Conservation (phyloP, 768 basidiomycete species). For the Amanita polypyramis region DNA sequence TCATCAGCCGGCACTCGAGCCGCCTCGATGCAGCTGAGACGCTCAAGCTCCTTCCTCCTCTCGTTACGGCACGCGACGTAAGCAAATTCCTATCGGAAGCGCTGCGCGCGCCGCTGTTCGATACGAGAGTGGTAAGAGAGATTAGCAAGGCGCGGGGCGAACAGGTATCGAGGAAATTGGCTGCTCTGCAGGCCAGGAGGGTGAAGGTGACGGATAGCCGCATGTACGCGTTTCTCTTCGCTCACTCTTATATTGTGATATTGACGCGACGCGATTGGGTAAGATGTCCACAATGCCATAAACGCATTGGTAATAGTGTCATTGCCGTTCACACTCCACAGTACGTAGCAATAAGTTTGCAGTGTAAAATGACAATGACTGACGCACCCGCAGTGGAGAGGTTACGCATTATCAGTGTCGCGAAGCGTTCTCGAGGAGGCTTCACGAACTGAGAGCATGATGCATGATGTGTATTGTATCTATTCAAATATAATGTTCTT, state of each 20-base stretch:
- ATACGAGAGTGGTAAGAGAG: slow-evolving; percentile 57
- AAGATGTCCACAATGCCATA: slow-evolving; percentile 94
- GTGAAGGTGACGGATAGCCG: slow-evolving; percentile 89
- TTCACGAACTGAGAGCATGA: slow-evolving; percentile 13
- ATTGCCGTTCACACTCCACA: slow-evolving; percentile 88
- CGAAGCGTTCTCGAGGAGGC: slow-evolving; percentile 63
- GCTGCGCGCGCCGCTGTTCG: slow-evolving; percentile 55
- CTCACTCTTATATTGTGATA: neutral
- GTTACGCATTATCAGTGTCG: slow-evolving; percentile 97
- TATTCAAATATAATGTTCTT: no score
- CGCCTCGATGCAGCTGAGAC: slow-evolving; percentile 77
- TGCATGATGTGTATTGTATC: neutral
- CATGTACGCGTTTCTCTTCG: slow-evolving; percentile 58
- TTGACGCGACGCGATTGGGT: slow-evolving; percentile 6
- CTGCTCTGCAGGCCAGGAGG: slow-evolving; percentile 67
- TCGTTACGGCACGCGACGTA: slow-evolving; percentile 78
- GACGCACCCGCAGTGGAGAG: slow-evolving; percentile 54
- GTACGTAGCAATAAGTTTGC: slow-evolving; percentile 28
- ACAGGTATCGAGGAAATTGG: slow-evolving; percentile 59
- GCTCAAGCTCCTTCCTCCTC: slow-evolving; percentile 79
- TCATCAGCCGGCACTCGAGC: slow-evolving; percentile 77
- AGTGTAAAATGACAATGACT: neutral
- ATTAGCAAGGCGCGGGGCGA: slow-evolving; percentile 71
- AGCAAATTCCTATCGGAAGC: slow-evolving; percentile 67
- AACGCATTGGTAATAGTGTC: slow-evolving; percentile 84